These are phyloP conservation scores for Xerocomellus intermedius DNA, from an alignment of 768 basidiomycete species.

Conservation along the genomic window DNA sequence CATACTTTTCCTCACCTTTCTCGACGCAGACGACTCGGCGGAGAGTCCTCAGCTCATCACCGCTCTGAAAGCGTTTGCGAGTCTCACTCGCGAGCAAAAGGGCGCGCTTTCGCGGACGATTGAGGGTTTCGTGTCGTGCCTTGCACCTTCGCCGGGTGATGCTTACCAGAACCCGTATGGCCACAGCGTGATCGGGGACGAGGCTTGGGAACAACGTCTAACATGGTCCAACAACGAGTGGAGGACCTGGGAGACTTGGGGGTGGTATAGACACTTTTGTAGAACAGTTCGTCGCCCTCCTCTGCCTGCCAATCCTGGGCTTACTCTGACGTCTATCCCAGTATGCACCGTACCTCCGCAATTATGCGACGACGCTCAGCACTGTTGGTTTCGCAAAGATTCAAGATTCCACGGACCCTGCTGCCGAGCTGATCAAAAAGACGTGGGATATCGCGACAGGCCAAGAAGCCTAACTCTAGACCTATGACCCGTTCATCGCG, in stretches of 20 bases:
- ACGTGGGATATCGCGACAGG: conserved; percentile 73
- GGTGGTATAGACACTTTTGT: conserved; percentile 90
- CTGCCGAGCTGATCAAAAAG: conserved; percentile 56
- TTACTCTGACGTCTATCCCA: conserved; percentile 27
- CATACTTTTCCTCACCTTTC: conserved; percentile 1
- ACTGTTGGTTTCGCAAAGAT: conserved; percentile 68
- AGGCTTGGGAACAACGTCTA: conserved; percentile 67
- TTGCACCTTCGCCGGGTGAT: conserved; percentile 46
- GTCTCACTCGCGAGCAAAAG: conserved; percentile 75
- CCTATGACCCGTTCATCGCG: no score
- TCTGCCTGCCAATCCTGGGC: not conserved
- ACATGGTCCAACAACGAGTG: conserved; percentile 75
- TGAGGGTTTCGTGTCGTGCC: conserved; percentile 69
- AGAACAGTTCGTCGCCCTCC: conserved; percentile 54
- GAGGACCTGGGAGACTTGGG: conserved; percentile 86
- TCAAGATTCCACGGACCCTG: conserved; percentile 55
- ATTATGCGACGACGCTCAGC: conserved; percentile 67
- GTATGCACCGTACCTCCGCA: conserved; percentile 81
- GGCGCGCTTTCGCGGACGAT: conserved; percentile 68
- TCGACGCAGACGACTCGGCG: conserved; percentile 41
- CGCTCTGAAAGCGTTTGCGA: conserved; percentile 72
- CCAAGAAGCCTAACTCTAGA: conserved; percentile 39
- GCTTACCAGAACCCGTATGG: conserved; percentile 50
- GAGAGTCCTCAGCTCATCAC: conserved; percentile 70
- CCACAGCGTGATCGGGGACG: conserved; percentile 57